A percentile compares a stretch with the other conserved stretches of the same genome.
phyloP scores from a whole-genome alignment of 2,329 filamentous ascomycete species.

The Fusarium azukiicola region DNA sequence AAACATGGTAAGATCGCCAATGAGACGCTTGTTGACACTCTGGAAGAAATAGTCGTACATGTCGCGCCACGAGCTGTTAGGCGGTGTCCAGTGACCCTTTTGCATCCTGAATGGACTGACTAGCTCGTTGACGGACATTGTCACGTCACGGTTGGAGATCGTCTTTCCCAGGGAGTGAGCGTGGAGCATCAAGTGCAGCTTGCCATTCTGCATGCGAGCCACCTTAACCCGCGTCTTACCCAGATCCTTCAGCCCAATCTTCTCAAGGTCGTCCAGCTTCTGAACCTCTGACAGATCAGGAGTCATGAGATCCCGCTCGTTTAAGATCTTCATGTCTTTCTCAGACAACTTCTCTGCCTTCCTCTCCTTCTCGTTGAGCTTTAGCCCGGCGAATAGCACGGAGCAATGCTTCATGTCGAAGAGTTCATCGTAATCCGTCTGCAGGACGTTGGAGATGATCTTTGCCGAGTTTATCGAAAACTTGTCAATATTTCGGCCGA shows the following conservation, averaged over 20 bases:
- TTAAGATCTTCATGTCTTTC: slow-evolving; percentile 66
- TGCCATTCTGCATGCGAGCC: slow-evolving; percentile 68
- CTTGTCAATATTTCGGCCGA: slow-evolving; percentile 66
- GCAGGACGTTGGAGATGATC: slow-evolving; percentile 66
- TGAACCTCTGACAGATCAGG: slow-evolving; percentile 66
- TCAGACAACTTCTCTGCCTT: slow-evolving; percentile 61
- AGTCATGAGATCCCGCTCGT: slow-evolving; percentile 66
- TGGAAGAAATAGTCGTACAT: slow-evolving; percentile 62
- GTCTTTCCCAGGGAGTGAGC: slow-evolving; percentile 60
- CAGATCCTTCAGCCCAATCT: slow-evolving; percentile 64
- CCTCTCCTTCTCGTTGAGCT: slow-evolving; percentile 63
- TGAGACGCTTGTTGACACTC: slow-evolving; percentile 55
- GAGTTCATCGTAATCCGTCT: slow-evolving; percentile 71
- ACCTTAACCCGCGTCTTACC: slow-evolving; percentile 62
- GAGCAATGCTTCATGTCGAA: slow-evolving; percentile 69
- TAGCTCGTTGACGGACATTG: slow-evolving; percentile 66
- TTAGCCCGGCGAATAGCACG: slow-evolving; percentile 66
- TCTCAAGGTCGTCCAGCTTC: slow-evolving; percentile 64
- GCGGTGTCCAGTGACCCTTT: slow-evolving; percentile 60
- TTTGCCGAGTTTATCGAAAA: slow-evolving; percentile 57
- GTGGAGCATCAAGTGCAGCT: slow-evolving; percentile 65
- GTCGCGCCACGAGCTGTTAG: slow-evolving; percentile 66
- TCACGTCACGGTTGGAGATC: slow-evolving; percentile 64
- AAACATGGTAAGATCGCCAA: slow-evolving; percentile 58
- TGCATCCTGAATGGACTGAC: slow-evolving; percentile 62